A percentile compares a stretch with the other conserved stretches of the same genome.
Evolutionary conservation across 768 basidiomycete species (phyloP).

Genomic region (Lentinula boryana): DNA sequence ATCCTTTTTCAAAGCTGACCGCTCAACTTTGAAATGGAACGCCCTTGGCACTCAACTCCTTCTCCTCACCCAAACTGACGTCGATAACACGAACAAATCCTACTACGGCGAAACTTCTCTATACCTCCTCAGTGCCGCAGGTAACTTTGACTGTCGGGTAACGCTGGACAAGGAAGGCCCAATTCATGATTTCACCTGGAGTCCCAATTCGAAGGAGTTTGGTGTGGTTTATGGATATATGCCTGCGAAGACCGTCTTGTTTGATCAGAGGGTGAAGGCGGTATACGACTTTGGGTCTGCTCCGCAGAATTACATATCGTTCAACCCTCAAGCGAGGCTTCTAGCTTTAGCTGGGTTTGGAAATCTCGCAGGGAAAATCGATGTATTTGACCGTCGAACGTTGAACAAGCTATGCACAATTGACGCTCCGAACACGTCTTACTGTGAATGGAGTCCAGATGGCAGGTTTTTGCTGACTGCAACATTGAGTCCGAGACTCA

Average conservation of each 20-base stretch:
- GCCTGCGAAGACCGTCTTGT: slow-evolving; percentile 91
- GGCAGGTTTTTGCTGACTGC: slow-evolving; percentile 92
- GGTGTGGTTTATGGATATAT: slow-evolving; percentile 95
- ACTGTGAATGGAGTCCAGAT: slow-evolving; percentile 94
- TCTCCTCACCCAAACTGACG: slow-evolving; percentile 91
- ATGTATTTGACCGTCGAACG: slow-evolving; percentile 85
- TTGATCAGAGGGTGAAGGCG: slow-evolving; percentile 84
- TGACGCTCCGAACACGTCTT: slow-evolving; percentile 89
- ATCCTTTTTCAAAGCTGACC: slow-evolving; percentile 94
- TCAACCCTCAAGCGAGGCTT: slow-evolving; percentile 91
- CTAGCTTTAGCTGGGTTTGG: slow-evolving; percentile 93
- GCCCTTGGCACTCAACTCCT: slow-evolving; percentile 87
- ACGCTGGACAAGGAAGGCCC: slow-evolving; percentile 92
- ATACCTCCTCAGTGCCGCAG: slow-evolving; percentile 87
- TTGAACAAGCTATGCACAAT: slow-evolving; percentile 74
- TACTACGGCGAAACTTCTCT: slow-evolving; percentile 98
- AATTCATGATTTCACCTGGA: slow-evolving; percentile 96
- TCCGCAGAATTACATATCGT: slow-evolving; percentile 88
- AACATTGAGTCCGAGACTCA: slow-evolving; percentile 88
- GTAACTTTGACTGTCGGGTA: slow-evolving; percentile 90
- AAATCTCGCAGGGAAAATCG: slow-evolving; percentile 91
- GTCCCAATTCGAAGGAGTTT: slow-evolving; percentile 95
- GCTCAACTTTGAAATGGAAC: slow-evolving; percentile 94
- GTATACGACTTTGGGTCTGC: slow-evolving; percentile 88
- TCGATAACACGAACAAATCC: slow-evolving; percentile 94